Base-by-base conservation (phyloP, 1,284 basidiomycete species). In the Cutaneotrichosporon sp. region DNA sequence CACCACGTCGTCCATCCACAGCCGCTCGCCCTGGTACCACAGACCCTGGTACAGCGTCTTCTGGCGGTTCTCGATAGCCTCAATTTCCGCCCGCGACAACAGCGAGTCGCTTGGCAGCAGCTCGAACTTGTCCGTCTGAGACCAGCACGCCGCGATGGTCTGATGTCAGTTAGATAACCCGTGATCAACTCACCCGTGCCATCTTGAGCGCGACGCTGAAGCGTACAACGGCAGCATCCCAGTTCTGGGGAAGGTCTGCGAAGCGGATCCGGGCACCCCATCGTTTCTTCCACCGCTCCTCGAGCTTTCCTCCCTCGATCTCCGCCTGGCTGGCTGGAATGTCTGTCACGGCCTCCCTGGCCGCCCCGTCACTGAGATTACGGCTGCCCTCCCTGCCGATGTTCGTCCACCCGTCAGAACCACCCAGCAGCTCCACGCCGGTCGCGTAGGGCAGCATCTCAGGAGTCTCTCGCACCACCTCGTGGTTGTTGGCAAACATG, bases 1-100 rank as follows among this genome's bases (percentile, higher is more conserved):
- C 22, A 91, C 82, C 49, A 91, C 80, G 59, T 92, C 89, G 54
- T 87, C 86, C 8, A 80, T 76, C 89, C 89, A 92, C 50, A 92
- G 85, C n/a, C 87, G 81, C 67, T 92, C 90, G 0, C 84, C 81
- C 9, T 89, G 90, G 84, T 86, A 88, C 87, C 87, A 92, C 12
- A 91, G 65, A 1, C 89, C 89, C 68, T 91, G 87, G 46, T 62
- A 70, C 19, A 67, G 46, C 0, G 61, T 62, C 57, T 65, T 69
- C 29, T 54, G 49, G 27, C 62, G 61, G 33, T 51, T 42, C 45
- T 55, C 29, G 3, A 69, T 60, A 4, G 51, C 59, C 17, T 54
- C 41, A 24, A 61, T 34, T 25, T 71, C 70, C 12, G 65, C 63
- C 5, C 43, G 51, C 5, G 57, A 56, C 11, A 59, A n/a, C 9